Conservation (phyloP, 768 basidiomycete species). For the Boletus rubropictus region DNA sequence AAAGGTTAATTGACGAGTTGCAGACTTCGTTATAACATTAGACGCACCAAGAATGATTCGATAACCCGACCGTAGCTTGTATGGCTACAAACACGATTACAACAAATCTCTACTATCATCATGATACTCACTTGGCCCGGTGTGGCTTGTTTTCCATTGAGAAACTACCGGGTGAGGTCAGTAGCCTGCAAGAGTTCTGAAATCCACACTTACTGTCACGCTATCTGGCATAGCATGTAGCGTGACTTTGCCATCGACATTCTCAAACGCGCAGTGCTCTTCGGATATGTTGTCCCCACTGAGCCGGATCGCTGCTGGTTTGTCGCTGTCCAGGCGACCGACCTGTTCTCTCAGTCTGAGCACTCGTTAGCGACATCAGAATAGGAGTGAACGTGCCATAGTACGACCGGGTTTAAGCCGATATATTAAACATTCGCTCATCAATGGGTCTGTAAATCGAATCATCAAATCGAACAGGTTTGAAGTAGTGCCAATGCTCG, state of each 20-base stretch:
- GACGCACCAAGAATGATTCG: constrained; percentile 87
- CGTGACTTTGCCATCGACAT: constrained; percentile 76
- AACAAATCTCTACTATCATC: constrained; percentile 2
- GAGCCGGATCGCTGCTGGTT: constrained; percentile 80
- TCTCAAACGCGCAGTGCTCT: constrained; percentile 91
- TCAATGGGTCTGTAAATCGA: constrained; percentile 68
- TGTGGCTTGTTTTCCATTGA: constrained; percentile 87
- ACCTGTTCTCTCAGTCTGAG: constrained; percentile 43
- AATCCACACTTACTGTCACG: constrained; percentile 58
- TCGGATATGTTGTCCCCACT: constrained; percentile 89
- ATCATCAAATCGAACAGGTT: constrained; percentile 5
- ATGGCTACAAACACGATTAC: constrained; percentile 39
- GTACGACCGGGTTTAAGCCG: constrained; percentile 86
- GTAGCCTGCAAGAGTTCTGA: constrained; percentile 3
- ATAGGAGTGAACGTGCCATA: constrained; percentile 41
- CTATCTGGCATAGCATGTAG: constrained; percentile 75
- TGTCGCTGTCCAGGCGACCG: constrained; percentile 80
- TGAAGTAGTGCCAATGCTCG: constrained; percentile 24
- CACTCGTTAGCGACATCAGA: constrained; percentile 1
- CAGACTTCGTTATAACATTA: not conserved
- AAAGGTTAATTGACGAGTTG: constrained; percentile 2
- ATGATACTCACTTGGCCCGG: constrained; percentile 59
- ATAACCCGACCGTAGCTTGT: constrained; percentile 89
- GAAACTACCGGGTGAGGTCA: constrained; percentile 48
- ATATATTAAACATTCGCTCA: constrained; percentile 93